Evolutionary conservation across 805 yeast genomes (phyloP).

Genomic region (Pichia rugopelliculosa): DNA sequence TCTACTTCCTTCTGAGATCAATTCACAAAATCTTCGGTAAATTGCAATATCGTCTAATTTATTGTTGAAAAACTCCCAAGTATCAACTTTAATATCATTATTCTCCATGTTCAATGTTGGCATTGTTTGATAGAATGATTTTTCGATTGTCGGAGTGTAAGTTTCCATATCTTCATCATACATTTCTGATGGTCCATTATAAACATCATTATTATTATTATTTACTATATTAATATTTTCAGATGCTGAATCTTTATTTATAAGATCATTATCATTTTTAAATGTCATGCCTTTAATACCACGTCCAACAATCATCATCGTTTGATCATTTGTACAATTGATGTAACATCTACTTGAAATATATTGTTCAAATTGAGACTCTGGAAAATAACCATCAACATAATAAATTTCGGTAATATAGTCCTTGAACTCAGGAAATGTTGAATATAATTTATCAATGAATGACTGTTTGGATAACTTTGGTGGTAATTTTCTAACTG

Average conservation of each 20-base stretch:
- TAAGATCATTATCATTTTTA: not conserved
- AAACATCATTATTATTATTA: not conserved
- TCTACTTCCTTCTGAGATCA: not conserved
- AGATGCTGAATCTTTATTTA: not conserved
- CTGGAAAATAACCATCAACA: constrained; percentile 34
- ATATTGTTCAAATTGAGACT: constrained; percentile 33
- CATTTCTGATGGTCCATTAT: not conserved
- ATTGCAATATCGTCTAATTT: constrained; percentile 1
- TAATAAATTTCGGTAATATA: constrained; percentile 26
- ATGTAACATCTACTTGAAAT: constrained; percentile 37
- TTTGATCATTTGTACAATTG: constrained; percentile 25
- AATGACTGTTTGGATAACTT: constrained; percentile 26
- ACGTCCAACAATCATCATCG: constrained; percentile 25
- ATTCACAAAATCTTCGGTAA: not conserved
- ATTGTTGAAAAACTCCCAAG: constrained; percentile 1
- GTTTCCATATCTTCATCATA: constrained; percentile 15
- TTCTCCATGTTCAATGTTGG: constrained; percentile 2
- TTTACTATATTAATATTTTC: not conserved
- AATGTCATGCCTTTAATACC: constrained; percentile 24
- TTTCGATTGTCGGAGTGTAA: constrained; percentile 30
- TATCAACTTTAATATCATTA: constrained; percentile 9
- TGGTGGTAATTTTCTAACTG: constrained; percentile 40
- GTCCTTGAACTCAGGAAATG: constrained; percentile 1
- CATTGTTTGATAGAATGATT: constrained; percentile 30
- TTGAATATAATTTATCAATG: not conserved